Conservation (phyloP, 1,284 basidiomycete genomes). For the Stygiomarasmius scandens region DNA sequence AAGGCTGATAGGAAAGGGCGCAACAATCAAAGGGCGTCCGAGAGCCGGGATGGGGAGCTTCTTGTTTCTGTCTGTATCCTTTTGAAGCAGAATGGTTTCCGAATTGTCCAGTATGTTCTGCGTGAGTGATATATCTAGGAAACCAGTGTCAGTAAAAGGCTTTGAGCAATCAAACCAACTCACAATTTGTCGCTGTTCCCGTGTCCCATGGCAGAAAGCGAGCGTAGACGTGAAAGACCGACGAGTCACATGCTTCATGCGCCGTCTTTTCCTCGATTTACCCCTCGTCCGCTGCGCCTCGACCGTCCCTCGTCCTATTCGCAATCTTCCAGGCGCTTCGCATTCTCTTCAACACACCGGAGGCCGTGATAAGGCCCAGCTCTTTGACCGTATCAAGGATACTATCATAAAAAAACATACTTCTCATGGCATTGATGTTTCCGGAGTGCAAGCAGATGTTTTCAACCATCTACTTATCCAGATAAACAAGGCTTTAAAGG, state of each 20-base stretch:
- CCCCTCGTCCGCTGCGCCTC: neutral
- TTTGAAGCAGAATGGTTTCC: slow-evolving; percentile 78
- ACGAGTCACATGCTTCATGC: neutral
- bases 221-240: neutral
- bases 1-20: slow-evolving; percentile 90
- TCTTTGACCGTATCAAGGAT: slow-evolving; percentile 10
- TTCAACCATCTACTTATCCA: slow-evolving; percentile 37
- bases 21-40: slow-evolving; percentile 90
- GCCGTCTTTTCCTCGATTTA: slow-evolving; percentile 31
- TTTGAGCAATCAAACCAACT: too few species aligned
- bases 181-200: slow-evolving; percentile 83
- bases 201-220: slow-evolving; percentile 65
- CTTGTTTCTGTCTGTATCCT: slow-evolving; percentile 73
- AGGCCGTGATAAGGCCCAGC: neutral
- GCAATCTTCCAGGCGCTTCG: too few species aligned
- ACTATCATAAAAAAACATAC: slow-evolving; percentile 9
- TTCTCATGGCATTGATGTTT: slow-evolving; percentile 11
- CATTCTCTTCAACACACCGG: neutral
- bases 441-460: slow-evolving; percentile 34
- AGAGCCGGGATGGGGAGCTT: slow-evolving; percentile 61
- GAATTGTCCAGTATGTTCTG: slow-evolving; percentile 77
- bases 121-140: slow-evolving; percentile 74
- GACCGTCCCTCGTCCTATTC: neutral
- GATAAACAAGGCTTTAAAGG: slow-evolving; percentile 38
- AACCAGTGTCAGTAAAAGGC: too few species aligned